Conservation (phyloP, 164 flowering plant genomes). For the Euptelea pleiosperma region DNA sequence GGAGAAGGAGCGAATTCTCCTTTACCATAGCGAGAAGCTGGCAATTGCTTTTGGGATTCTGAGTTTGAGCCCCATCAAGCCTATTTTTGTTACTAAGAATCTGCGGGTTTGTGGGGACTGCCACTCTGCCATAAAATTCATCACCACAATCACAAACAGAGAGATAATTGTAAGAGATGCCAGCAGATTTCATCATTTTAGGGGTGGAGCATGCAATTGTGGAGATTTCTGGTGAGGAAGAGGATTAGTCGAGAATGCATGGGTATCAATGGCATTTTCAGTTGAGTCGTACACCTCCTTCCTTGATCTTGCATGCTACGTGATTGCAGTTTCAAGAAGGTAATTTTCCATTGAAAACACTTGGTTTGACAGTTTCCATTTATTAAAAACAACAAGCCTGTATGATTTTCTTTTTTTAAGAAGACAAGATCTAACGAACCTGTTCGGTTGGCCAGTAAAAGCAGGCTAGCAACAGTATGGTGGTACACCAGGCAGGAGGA, state of each 20-base stretch:
- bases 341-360: too few relatives aligned
- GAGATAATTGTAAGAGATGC: constrained; percentile 48
- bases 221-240: constrained; percentile 54
- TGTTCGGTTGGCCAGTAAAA: too few relatives aligned
- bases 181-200: constrained; percentile 50
- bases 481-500: too few relatives aligned
- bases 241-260: background rate
- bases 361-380: too few relatives aligned
- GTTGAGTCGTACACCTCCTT: too few relatives aligned
- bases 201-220: constrained; percentile 47
- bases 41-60: constrained; percentile 48
- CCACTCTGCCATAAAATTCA: constrained; percentile 44
- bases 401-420: too few relatives aligned
- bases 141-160: constrained; percentile 28
- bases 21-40: constrained; percentile 50
- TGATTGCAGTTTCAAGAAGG: too few relatives aligned
- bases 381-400: too few relatives aligned
- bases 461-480: too few relatives aligned
- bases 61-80: constrained; percentile 21
- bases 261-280: too few relatives aligned
- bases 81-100: constrained; percentile 45
- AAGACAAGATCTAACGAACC: too few relatives aligned
- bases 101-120: constrained; percentile 53
- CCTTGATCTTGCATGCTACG: too few relatives aligned
- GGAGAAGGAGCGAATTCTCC: constrained; percentile 45